These are phyloP conservation scores for Lentithecium fluviatile DNA, from an alignment of 495 filamentous ascomycete species.

Conservation along the genomic window DNA sequence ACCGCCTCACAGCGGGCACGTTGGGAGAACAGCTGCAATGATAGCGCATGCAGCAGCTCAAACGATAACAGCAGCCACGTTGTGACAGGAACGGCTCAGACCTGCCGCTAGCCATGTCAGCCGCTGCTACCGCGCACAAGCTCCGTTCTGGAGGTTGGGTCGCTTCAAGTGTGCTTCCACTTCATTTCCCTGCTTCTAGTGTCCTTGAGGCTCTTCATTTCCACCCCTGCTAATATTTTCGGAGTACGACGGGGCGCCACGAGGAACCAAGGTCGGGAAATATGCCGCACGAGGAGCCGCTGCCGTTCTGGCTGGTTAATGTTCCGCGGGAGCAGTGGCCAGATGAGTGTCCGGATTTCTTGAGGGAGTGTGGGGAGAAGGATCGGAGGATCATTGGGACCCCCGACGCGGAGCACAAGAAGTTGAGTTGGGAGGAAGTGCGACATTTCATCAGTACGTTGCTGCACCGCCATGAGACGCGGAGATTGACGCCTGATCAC, in stretches of 20 bases:
- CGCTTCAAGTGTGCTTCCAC: too few species aligned
- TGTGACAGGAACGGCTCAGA: neutral
- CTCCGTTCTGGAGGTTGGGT: neutral
- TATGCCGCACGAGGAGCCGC: slow-evolving; percentile 34
- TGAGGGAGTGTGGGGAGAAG: slow-evolving; percentile 55
- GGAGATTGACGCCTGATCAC: neutral
- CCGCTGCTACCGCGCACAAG: neutral
- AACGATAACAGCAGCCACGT: neutral
- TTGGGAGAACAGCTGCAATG: neutral
- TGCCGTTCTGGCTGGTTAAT: slow-evolving; percentile 80
- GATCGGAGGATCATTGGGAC: slow-evolving; percentile 63
- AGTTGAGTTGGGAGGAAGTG: slow-evolving; percentile 63
- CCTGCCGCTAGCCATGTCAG: neutral
- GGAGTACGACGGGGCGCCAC: too few species aligned
- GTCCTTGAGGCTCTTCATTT: neutral
- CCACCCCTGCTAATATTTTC: neutral
- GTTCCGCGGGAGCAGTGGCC: slow-evolving; percentile 61
- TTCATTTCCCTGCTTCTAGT: neutral
- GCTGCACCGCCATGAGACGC: neutral
- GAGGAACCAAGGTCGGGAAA: too few species aligned
- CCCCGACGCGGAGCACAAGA: slow-evolving; percentile 58
- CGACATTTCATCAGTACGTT: slow-evolving; percentile 55
- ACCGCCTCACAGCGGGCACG: neutral
- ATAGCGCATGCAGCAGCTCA: neutral
- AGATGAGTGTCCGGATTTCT: slow-evolving; percentile 65